phyloP scores from a whole-genome alignment of 2,329 filamentous ascomycete species.

The Blumeria hordei region DNA sequence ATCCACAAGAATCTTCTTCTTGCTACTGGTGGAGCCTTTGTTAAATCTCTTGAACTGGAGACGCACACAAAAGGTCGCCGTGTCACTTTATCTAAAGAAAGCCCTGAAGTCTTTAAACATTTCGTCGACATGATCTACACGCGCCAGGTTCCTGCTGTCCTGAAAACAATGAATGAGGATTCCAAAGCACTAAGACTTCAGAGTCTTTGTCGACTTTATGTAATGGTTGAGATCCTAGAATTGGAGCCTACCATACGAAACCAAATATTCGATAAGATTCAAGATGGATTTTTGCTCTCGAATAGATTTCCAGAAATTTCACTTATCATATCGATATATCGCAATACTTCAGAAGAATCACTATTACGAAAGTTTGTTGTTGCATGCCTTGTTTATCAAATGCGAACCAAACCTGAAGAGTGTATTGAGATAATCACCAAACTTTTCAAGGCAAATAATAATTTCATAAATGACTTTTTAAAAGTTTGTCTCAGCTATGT shows the following conservation, averaged over 20 bases:
- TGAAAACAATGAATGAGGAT: not conserved
- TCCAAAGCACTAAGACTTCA: slow-evolving; percentile 2
- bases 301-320: slow-evolving; percentile 3
- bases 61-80: not conserved
- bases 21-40: not conserved
- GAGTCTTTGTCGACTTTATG: slow-evolving; percentile 7
- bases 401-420: not conserved
- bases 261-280: slow-evolving; percentile 9
- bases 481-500: slow-evolving; percentile 2
- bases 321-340: slow-evolving; percentile 6
- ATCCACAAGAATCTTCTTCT: slow-evolving; percentile 7
- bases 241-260: slow-evolving; percentile 5
- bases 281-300: slow-evolving; percentile 7
- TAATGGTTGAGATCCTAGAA: slow-evolving; percentile 4
- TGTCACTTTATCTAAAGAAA: slow-evolving; percentile 1
- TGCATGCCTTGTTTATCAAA: slow-evolving; percentile 2
- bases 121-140: slow-evolving; percentile 8
- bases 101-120: slow-evolving; percentile 6
- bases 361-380: slow-evolving; percentile 7
- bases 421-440: slow-evolving; percentile 1
- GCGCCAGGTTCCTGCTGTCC: slow-evolving; percentile 3
- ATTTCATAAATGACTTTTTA: slow-evolving; percentile 6
- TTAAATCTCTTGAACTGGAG: not conserved
- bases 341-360: slow-evolving; percentile 1
- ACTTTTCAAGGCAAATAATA: slow-evolving; percentile 2